These are phyloP conservation scores for Artemisia argyi DNA, from an alignment of 129 eudicot genomes.

Conservation along the genomic window DNA sequence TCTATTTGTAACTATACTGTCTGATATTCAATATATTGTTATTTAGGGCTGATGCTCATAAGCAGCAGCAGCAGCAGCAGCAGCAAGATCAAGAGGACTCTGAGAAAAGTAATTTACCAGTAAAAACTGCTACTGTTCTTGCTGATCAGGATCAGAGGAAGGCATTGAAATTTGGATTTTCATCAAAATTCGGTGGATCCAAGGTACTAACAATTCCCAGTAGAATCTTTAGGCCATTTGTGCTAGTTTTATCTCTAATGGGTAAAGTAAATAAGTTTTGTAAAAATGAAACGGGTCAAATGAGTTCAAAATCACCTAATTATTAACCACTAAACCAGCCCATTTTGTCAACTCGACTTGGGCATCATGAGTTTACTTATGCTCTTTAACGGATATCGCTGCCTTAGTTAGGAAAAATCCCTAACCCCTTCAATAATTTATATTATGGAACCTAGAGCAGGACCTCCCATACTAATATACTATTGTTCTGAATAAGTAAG, in stretches of 20 bases:
- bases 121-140: constrained; percentile 54
- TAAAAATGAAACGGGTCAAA: too few species aligned
- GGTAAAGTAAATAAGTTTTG: too few species aligned
- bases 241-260: too few species aligned
- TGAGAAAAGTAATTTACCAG: constrained; percentile 32
- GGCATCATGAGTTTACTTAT: not conserved
- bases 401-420: not conserved
- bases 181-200: constrained; percentile 71
- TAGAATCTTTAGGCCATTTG: not conserved
- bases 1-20: not conserved
- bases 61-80: constrained; percentile 69
- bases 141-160: constrained; percentile 90
- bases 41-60: constrained; percentile 82
- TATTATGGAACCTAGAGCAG: not conserved
- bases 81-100: constrained; percentile 65
- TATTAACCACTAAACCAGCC: too few species aligned
- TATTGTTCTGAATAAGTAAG: not conserved
- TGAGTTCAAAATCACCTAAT: too few species aligned
- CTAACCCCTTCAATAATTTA: not conserved
- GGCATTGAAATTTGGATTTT: constrained; percentile 84
- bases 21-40: not conserved
- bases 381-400: not conserved
- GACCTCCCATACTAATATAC: not conserved
- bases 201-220: constrained; percentile 53
- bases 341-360: too few species aligned